Conservation (phyloP, 805 yeast genomes). For the Barnettozyma salicaria region DNA sequence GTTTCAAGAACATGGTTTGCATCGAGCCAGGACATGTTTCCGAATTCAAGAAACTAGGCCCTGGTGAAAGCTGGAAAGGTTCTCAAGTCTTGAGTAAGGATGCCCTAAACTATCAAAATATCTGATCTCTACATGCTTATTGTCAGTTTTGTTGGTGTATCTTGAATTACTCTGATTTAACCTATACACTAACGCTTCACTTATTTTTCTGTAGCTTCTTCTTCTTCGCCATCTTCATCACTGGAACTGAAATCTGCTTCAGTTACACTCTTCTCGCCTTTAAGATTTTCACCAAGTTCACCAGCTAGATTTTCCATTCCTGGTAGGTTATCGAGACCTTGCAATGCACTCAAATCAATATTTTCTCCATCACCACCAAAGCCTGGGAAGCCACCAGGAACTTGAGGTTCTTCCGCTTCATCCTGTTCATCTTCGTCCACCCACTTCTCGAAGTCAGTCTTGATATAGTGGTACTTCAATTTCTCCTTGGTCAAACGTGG, state of each 20-base stretch:
- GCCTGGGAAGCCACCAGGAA: conserved; percentile 34
- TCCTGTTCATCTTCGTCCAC: conserved; percentile 96
- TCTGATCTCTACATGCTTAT: no score
- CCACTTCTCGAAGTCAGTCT: conserved; percentile 97
- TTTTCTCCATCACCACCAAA: conserved; percentile 34
- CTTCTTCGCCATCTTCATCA: conserved; percentile 32
- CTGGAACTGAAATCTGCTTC: conserved; percentile 28
- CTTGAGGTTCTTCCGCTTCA: conserved; percentile 29
- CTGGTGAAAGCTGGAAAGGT: conserved; percentile 76
- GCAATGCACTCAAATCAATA: conserved; percentile 19
- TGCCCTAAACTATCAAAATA: conserved; percentile 55
- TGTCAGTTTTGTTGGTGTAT: no score
- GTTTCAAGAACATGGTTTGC: conserved; percentile 85
- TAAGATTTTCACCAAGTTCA: conserved; percentile 6
- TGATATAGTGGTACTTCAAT: conserved; percentile 68
- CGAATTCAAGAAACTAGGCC: conserved; percentile 54
- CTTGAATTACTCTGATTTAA: no score
- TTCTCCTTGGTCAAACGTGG: conserved; percentile 91
- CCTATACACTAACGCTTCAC: no score
- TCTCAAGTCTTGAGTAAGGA: conserved; percentile 55
- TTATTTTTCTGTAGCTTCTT: conserved; percentile 14
- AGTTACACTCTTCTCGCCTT: conserved; percentile 11
- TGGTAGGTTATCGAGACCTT: conserved; percentile 15
- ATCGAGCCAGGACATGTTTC: conserved; percentile 87
- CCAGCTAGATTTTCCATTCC: conserved; percentile 9